Percentiles rank a stretch among this genome's conserved stretches.
phyloP scores from a whole-genome alignment of 2,329 filamentous ascomycete species.

The Hirsutella minnesotensis region DNA sequence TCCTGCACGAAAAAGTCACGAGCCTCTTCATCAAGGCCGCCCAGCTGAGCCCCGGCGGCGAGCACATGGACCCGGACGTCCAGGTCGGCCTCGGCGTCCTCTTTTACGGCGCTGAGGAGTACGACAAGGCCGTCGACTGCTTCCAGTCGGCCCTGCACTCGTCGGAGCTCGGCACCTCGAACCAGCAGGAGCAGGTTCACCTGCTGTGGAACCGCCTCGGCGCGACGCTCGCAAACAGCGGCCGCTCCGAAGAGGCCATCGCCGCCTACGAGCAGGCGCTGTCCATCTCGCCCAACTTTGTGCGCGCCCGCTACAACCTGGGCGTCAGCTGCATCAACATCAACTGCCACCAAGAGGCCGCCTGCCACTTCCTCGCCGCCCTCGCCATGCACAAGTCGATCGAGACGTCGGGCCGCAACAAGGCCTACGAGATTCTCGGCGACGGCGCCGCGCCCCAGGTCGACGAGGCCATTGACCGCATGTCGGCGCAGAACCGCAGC shows the following conservation, averaged over 20 bases:
- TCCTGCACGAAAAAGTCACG: constrained; percentile 83
- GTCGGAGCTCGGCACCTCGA: constrained; percentile 71
- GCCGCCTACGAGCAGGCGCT: constrained; percentile 91
- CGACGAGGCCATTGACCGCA: constrained; percentile 70
- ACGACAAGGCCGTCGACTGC: constrained; percentile 97
- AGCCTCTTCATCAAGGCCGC: constrained; percentile 85
- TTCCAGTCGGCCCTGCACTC: constrained; percentile 85
- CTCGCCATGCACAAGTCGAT: constrained; percentile 93
- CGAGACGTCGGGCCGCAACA: constrained; percentile 71
- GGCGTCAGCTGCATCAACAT: constrained; percentile 97
- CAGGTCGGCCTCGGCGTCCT: constrained; percentile 94
- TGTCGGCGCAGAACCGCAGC: constrained; percentile 91
- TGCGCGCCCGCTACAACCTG: constrained; percentile 91
- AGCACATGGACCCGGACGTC: constrained; percentile 96
- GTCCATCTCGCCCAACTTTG: constrained; percentile 86
- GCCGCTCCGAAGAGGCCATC: constrained; percentile 89
- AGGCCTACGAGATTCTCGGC: constrained; percentile 72
- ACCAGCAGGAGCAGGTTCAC: constrained; percentile 77
- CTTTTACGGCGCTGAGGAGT: constrained; percentile 96
- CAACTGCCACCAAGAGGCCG: constrained; percentile 85
- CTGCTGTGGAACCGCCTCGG: constrained; percentile 96
- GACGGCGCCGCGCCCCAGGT: constrained; percentile 26
- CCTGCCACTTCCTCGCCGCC: constrained; percentile 82
- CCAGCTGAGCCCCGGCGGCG: constrained; percentile 80
- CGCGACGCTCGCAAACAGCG: constrained; percentile 89